Base-by-base conservation (phyloP, 1,139 yeast species). In the Casaregolazyma lundiana region DNA sequence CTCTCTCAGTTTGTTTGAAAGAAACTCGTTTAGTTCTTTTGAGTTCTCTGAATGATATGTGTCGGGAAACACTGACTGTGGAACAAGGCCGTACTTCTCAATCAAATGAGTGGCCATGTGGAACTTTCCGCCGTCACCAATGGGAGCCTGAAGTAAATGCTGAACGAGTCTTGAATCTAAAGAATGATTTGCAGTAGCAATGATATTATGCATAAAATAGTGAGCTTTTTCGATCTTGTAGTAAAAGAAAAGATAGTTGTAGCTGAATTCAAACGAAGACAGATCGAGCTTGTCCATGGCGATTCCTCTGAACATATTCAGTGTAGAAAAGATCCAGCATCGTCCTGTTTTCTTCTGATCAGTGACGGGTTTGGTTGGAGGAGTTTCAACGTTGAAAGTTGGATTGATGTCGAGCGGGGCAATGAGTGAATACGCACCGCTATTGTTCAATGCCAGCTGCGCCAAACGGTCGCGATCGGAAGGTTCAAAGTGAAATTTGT, bases 81-180 rank as follows among this genome's bases (percentile, higher is more conserved):
- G 96, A 43, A 86, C 83, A 45, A 84, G 61, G 37, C 95, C 95
- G 56, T 86, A 86, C 65, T 86, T 86, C 53, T 77, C 77, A 45
- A 86, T 76, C 52, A 86, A 64, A 63, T 84, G 84, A 38, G 81
- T 72, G 64, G 84, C 77, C 92, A 85, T 83, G 57, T 84, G 83
- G 76, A 85, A 86, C 66, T 86, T 95, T 43, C 95, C 95, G 54
- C 95, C 95, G 59, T 86, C 95, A 47, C 76, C 66, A 41, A 81
- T 78, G 8, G 95, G 94, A 46, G 75, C 80, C 6, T 68, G 54
- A 50, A 85, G 69, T 50, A 86, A 66, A 56, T 74, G 78, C 63
- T 79, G 82, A 43, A 84, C 76, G 47, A 84, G 64, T 57, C 94
- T 73, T 0, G 88, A 80, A 53, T 80, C 89, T 47, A 82, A 75